phyloP scores from a whole-genome alignment of 768 basidiomycete genomes.

The Phaeotremella fagi region DNA sequence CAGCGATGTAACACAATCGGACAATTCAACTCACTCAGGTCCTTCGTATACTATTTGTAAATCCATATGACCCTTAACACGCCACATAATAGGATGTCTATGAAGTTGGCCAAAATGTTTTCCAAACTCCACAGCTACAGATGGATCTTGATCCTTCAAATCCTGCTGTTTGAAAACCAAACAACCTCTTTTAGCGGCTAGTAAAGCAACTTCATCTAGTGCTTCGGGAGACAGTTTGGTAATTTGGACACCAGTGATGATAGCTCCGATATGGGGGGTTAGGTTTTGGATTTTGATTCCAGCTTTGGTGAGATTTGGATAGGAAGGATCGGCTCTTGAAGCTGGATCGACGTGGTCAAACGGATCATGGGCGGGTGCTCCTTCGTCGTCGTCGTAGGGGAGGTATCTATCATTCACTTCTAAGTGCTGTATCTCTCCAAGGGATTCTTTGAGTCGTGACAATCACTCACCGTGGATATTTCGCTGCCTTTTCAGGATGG shows the following conservation, averaged over 20 bases:
- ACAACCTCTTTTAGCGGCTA: constrained; percentile 11
- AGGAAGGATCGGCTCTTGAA: constrained; percentile 1
- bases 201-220: constrained; percentile 13
- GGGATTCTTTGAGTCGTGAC: too few relatives aligned
- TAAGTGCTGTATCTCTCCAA: too few relatives aligned
- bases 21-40: not conserved
- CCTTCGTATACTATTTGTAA: not conserved
- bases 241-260: constrained; percentile 6
- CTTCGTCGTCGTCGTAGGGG: not conserved
- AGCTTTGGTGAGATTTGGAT: not conserved
- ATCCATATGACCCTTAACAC: not conserved
- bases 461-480: too few relatives aligned
- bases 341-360: constrained; percentile 10
- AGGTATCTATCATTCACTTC: not conserved
- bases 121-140: not conserved
- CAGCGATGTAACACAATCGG: not conserved
- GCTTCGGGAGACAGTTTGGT: constrained; percentile 3
- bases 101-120: constrained; percentile 4
- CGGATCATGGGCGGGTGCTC: not conserved
- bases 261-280: constrained; percentile 12
- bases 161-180: constrained; percentile 10
- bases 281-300: not conserved
- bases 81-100: constrained; percentile 3
- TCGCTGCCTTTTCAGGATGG: too few relatives aligned
- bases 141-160: constrained; percentile 4